Percentiles rank a stretch among this genome's conserved stretches.
These are phyloP conservation scores for Kregervanrija pseudodelftensis DNA, from an alignment of 805 yeast species.

Conservation along the genomic window DNA sequence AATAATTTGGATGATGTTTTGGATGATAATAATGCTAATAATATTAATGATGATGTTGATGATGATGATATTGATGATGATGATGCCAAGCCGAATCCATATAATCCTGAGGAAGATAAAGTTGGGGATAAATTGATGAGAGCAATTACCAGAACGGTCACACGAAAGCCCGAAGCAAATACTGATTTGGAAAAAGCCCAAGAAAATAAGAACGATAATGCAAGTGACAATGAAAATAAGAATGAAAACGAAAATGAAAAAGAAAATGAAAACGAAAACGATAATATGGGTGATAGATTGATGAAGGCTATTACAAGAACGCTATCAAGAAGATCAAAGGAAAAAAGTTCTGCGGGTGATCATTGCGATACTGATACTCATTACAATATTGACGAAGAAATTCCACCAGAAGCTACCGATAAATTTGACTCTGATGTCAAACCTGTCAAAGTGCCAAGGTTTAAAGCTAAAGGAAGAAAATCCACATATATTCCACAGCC, in stretches of 20 bases:
- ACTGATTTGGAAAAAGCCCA: constrained; percentile 5
- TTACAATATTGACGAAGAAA: too few relatives aligned
- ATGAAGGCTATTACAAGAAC: constrained; percentile 18
- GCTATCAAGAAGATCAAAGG: constrained; percentile 5
- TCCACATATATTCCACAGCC: too few relatives aligned
- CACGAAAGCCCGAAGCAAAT: constrained; percentile 4
- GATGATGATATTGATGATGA: constrained; percentile 19
- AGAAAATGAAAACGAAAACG: constrained; percentile 11
- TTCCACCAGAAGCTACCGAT: background rate
- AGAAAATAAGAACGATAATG: background rate
- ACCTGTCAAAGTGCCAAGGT: background rate
- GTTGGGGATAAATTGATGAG: constrained; percentile 19
- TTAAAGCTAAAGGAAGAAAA: too few relatives aligned
- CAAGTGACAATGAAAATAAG: constrained; percentile 5
- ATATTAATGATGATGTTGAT: constrained; percentile 20
- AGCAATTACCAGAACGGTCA: constrained; percentile 19
- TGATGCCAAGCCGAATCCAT: constrained; percentile 20
- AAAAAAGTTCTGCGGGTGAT: too few relatives aligned
- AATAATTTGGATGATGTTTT: constrained; percentile 4
- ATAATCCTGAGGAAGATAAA: constrained; percentile 19
- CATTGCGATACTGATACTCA: too few relatives aligned
- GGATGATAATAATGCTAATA: constrained; percentile 21
- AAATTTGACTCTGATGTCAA: background rate
- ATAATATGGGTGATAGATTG: constrained; percentile 16
- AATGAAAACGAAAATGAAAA: constrained; percentile 22